Evolutionary conservation across 1,139 yeast genomes (phyloP).

Genomic region (Candida pseudocylindracea): DNA sequence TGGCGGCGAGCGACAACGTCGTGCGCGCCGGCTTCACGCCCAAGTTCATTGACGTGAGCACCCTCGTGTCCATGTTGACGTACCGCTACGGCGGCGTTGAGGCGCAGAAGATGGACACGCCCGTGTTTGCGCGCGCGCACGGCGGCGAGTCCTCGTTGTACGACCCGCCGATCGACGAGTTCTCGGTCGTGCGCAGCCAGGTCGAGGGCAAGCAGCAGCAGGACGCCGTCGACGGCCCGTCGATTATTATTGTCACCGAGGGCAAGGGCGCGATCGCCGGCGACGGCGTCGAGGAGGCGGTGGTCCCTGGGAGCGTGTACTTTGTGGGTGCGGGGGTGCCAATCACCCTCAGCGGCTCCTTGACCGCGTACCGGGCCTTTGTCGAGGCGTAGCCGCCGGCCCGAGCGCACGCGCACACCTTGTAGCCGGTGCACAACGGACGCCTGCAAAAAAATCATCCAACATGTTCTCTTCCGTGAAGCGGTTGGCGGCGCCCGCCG

Average conservation of each 20-base stretch:
- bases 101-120: constrained; percentile 75
- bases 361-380: constrained; percentile 74
- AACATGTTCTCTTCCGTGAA: background rate
- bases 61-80: constrained; percentile 77
- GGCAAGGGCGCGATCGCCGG: constrained; percentile 45
- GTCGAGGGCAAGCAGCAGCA: constrained; percentile 11
- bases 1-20: constrained; percentile 98
- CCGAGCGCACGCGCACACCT: background rate
- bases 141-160: constrained; percentile 48
- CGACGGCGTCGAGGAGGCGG: constrained; percentile 19
- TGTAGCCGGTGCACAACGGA: background rate
- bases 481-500: background rate
- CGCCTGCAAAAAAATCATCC: background rate
- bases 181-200: constrained; percentile 42
- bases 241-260: constrained; percentile 62
- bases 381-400: constrained; percentile 28
- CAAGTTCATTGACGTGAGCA: constrained; percentile 84
- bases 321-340: constrained; percentile 65
- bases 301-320: constrained; percentile 53
- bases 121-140: constrained; percentile 32
- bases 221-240: constrained; percentile 62
- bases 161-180: constrained; percentile 95
- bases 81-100: constrained; percentile 76
- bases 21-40: constrained; percentile 98
- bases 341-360: constrained; percentile 35